These are phyloP conservation scores for Solanum chacoense DNA, from an alignment of 305 asterid species.

Conservation along the genomic window DNA sequence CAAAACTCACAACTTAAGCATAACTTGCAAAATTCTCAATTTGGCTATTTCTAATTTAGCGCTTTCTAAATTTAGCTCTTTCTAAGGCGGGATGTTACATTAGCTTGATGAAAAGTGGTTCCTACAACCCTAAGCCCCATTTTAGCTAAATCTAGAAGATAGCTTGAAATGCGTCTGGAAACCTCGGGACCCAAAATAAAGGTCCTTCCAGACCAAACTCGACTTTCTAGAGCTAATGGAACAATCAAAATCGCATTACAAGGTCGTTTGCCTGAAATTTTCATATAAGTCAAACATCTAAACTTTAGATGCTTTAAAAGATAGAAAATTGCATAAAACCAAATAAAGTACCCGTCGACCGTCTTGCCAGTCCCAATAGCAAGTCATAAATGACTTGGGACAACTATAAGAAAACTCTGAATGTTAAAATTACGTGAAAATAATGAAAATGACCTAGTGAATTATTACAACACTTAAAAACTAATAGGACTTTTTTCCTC, in stretches of 20 bases:
- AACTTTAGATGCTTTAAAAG: not conserved
- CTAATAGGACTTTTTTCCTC: not conserved
- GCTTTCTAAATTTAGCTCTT: too few species aligned
- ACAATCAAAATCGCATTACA: not conserved
- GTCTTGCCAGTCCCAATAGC: not conserved
- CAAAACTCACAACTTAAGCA: too few species aligned
- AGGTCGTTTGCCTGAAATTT: not conserved
- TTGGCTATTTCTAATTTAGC: too few species aligned
- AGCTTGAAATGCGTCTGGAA: not conserved
- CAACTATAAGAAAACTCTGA: not conserved
- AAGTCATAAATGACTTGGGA: not conserved
- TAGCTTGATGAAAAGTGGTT: not conserved
- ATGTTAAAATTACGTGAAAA: not conserved
- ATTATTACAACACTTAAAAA: not conserved
- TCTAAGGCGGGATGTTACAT: too few species aligned
- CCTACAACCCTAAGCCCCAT: not conserved
- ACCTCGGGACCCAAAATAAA: not conserved
- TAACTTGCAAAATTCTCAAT: too few species aligned
- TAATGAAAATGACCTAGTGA: not conserved
- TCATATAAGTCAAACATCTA: not conserved
- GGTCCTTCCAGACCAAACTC: not conserved
- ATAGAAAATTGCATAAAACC: not conserved
- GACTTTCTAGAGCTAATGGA: not conserved
- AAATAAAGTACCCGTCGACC: not conserved
- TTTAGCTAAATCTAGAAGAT: not conserved